phyloP scores from a whole-genome alignment of 2,329 filamentous ascomycete genomes.

The Colletotrichum filicis region DNA sequence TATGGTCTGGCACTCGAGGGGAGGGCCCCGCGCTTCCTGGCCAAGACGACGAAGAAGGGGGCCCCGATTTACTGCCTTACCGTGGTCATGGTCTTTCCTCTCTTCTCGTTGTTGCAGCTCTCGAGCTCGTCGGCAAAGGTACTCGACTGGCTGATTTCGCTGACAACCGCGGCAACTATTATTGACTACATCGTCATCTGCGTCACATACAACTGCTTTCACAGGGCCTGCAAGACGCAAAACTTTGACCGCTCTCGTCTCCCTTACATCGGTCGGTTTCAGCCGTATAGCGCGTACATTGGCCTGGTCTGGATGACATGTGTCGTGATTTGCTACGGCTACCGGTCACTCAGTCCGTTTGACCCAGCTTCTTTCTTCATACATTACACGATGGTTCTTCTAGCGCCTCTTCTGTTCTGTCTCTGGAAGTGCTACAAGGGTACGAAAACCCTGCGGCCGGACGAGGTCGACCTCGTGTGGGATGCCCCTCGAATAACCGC shows the following conservation, averaged over 20 bases:
- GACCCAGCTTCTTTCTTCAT: slow-evolving; percentile 69
- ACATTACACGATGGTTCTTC: slow-evolving; percentile 69
- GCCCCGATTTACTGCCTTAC: slow-evolving; percentile 29
- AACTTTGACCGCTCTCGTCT: slow-evolving; percentile 64
- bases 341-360: slow-evolving; percentile 71
- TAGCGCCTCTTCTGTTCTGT: slow-evolving; percentile 67
- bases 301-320: slow-evolving; percentile 69
- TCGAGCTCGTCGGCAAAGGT: slow-evolving; percentile 67
- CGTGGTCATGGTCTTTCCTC: not conserved
- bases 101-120: slow-evolving; percentile 25
- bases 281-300: slow-evolving; percentile 69
- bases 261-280: slow-evolving; percentile 74
- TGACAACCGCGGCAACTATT: slow-evolving; percentile 60
- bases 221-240: slow-evolving; percentile 64
- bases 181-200: slow-evolving; percentile 14
- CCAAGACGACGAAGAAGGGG: slow-evolving; percentile 47
- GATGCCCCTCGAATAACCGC: slow-evolving; percentile 66
- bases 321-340: slow-evolving; percentile 70
- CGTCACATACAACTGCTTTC: slow-evolving; percentile 73
- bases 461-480: slow-evolving; percentile 69
- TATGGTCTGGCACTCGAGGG: slow-evolving; percentile 64
- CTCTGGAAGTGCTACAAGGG: slow-evolving; percentile 69
- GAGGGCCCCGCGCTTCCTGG: slow-evolving; percentile 54
- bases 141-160: slow-evolving; percentile 74
- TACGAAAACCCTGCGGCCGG: slow-evolving; percentile 64